Base-by-base conservation (phyloP, 805 yeast species). In the Cyberlindnera veronae region DNA sequence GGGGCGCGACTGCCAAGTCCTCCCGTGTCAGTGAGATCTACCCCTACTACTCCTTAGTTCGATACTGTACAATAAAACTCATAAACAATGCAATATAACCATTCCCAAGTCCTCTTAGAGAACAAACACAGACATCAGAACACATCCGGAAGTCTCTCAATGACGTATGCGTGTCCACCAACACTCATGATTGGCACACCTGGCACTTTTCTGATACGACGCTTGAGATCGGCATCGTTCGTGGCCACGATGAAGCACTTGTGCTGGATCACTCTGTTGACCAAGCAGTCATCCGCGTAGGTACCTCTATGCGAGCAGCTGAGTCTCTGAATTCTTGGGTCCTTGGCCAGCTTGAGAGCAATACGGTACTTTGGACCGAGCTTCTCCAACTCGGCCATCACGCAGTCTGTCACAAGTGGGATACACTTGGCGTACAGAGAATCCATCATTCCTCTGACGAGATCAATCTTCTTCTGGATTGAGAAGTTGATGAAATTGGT, bases 171-270 rank as follows among this genome's bases (percentile, higher is more conserved):
- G 61, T 88, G 95, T 3, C 84, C 84, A 26, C 98, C 99, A 6
- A 93, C 99, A 65, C 96, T 87, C 95, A 93, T 79, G 26, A 93
- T 70, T 11, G 99, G 99, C 46, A 93, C 85, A 55, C 99, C 99
- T 1, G 99, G 99, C 20, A 93, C 88, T 63, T 93, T 93, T 67
- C 99, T 77, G 23, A 93, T 77, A 63, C 99, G 76, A 57, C 96
- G 80, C 61, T 93, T 93, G 60, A 93, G 69, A 54, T 91, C 98
- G 12, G 96, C 97, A 79, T 93, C 99, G 61, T 91, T 93, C 1
- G 98, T 91, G 35, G 99, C 99, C 27, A 93, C 97, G 41, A 93
- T 90, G 57, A 79, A 93, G 65, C 99, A 93, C 61, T 93, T 93
- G 67, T 93, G 98, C 58, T 91, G 97, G 62, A 91, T 74, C 6